phyloP scores from a whole-genome alignment of 768 basidiomycete species.

The Psilocybe cubensis region DNA sequence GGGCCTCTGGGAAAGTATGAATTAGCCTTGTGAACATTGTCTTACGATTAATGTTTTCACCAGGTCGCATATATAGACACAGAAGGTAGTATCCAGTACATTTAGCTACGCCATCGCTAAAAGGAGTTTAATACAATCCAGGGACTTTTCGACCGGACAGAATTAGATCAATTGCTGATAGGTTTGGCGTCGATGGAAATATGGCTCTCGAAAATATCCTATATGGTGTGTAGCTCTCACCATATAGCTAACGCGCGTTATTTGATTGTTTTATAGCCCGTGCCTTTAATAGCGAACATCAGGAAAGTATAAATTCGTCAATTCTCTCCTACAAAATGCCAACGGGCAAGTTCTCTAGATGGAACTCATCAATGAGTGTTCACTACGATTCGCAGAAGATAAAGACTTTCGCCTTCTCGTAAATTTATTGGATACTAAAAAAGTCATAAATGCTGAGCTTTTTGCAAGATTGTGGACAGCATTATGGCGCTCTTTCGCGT shows the following conservation, averaged over 20 bases:
- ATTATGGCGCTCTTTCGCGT: conserved; percentile 97
- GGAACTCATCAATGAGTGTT: conserved; percentile 91
- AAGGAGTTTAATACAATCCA: too few species aligned
- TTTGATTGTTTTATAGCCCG: conserved; percentile 53
- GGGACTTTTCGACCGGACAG: conserved; percentile 97
- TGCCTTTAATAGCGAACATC: conserved; percentile 92
- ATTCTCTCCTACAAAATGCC: not conserved
- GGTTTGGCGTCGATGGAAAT: conserved; percentile 90
- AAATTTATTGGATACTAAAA: conserved; percentile 8
- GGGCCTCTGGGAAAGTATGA: conserved; percentile 83
- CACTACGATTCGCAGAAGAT: conserved; percentile 86
- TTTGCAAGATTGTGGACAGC: conserved; percentile 83
- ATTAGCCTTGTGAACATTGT: not conserved
- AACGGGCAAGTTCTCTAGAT: conserved; percentile 48
- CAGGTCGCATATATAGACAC: conserved; percentile 94
- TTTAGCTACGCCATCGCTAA: conserved; percentile 14
- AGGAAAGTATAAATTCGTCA: conserved; percentile 44
- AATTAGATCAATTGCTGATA: conserved; percentile 87
- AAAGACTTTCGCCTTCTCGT: conserved; percentile 81
- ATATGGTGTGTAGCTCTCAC: conserved; percentile 59
- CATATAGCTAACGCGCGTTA: not conserved
- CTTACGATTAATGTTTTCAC: not conserved
- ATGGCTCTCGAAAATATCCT: conserved; percentile 90
- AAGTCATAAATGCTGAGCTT: conserved; percentile 12
- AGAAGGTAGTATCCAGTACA: conserved; percentile 52